A percentile compares a stretch with the other conserved stretches of the same genome.
Conservation (phyloP, 495 filamentous ascomycete genomes). For the Hyaloscypha hepaticicola region DNA sequence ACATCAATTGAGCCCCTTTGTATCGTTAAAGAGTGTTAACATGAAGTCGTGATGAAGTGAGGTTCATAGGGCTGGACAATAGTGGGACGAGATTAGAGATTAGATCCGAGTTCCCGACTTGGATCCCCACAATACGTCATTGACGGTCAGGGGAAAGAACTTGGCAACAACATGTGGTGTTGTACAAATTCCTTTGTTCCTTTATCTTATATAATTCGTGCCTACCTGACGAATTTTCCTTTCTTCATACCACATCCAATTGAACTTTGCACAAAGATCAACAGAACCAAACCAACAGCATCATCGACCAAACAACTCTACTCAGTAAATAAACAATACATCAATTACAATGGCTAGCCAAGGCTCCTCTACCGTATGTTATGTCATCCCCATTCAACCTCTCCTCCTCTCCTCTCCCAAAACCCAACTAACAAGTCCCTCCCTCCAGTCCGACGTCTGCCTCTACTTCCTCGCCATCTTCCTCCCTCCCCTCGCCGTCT, state of each 20-base stretch:
- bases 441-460: slow-evolving; percentile 23
- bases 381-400: neutral
- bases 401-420: neutral
- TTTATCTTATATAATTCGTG: too few relatives aligned
- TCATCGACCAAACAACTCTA: neutral
- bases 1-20: neutral
- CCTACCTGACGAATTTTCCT: neutral
- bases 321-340: neutral
- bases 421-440: neutral
- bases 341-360: slow-evolving; percentile 3
- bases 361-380: slow-evolving; percentile 19
- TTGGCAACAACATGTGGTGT: slow-evolving; percentile 1
- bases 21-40: too few relatives aligned
- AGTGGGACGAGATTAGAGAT: slow-evolving; percentile 1
- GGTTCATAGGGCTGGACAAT: neutral
- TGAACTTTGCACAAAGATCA: neutral
- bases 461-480: slow-evolving; percentile 35
- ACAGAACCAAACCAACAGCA: neutral
- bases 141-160: neutral
- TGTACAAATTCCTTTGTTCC: too few relatives aligned
- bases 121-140: slow-evolving; percentile 2
- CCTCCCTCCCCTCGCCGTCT: slow-evolving; percentile 31
- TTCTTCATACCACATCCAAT: neutral
- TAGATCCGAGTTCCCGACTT: neutral
- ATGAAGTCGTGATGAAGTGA: neutral